Base-by-base conservation (phyloP, 2,329 filamentous ascomycete genomes). In the Leptographium galeiforme region DNA sequence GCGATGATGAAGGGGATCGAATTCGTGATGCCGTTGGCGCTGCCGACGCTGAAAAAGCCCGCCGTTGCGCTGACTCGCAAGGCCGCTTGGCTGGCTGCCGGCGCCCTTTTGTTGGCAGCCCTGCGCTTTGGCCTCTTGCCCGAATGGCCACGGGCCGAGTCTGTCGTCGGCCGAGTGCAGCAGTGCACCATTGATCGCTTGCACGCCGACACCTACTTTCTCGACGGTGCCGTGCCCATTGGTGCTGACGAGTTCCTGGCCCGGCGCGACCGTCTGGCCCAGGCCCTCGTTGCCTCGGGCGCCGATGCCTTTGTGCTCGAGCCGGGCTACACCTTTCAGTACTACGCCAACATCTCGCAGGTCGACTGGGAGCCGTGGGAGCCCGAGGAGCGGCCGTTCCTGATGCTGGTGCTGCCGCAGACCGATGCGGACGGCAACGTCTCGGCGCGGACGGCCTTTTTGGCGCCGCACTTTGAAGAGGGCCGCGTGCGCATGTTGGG, bases 361-460 rank as follows among this genome's bases (percentile, higher is more conserved):
- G 63, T 62, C 0, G 75, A 82, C 56, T 83, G 79, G 80, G 79
- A 84, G 57, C 73, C 75, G 0, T 83, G 78, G 78, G 79, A 82
- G 68, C 78, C 79, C 0, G 79, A 83, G 59, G 79, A 83, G 60
- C 71, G 78, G 1, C 80, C 80, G 0, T 82, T 84, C 55, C 62
- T 84, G 25, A 82, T 84, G 77, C 60, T 83, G 18, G 69, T 84
- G 12, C 66, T 75, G 39, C 79, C 80, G 0, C 57, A 66, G 38
- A 62, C 64, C n/a, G 57, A 61, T 1, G 51, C 60, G 1, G 63
- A 67, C 8, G 75, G 73, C 7, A 57, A 63, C 0, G 60, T 79
- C 34, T 66, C 66, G 4, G 78, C 78, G 3, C 77, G 73, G 58
- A 82, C 77, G 1, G 75, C 72, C 0, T 83, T 81, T 57, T 66